These are phyloP conservation scores for Tylopilus orsonianus DNA, from an alignment of 1,284 basidiomycete genomes.

Conservation along the genomic window DNA sequence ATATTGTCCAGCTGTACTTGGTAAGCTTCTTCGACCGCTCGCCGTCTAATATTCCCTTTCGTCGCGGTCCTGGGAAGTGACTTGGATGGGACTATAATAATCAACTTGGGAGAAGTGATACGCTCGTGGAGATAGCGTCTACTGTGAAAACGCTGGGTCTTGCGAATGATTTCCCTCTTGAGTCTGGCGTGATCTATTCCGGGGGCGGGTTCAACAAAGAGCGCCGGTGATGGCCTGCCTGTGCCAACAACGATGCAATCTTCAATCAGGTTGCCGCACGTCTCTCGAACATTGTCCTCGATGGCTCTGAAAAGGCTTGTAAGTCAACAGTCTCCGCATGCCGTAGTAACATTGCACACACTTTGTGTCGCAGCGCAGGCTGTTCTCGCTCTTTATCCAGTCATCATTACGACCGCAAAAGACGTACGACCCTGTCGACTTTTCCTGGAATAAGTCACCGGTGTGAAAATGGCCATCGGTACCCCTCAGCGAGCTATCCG, in stretches of 20 bases:
- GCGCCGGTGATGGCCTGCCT: slow-evolving; percentile 62
- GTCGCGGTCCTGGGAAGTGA: slow-evolving; percentile 64
- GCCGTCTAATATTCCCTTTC: slow-evolving; percentile 68
- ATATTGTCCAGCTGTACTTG: slow-evolving; percentile 51
- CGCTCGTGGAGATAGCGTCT: slow-evolving; percentile 69
- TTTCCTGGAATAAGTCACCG: slow-evolving; percentile 69
- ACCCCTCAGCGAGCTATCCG: slow-evolving; percentile 54
- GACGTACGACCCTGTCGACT: slow-evolving; percentile 51
- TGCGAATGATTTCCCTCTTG: slow-evolving; percentile 63
- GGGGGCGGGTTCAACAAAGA: slow-evolving; percentile 61
- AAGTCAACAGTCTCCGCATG: slow-evolving; percentile 5
- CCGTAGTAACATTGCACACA: slow-evolving; percentile 25
- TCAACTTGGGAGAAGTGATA: slow-evolving; percentile 51
- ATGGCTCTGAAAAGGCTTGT: slow-evolving; percentile 47
- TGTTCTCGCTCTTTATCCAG: slow-evolving; percentile 77
- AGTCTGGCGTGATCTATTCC: slow-evolving; percentile 51
- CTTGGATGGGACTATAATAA: slow-evolving; percentile 54
- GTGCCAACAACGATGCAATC: slow-evolving; percentile 67
- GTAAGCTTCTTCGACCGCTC: slow-evolving; percentile 60
- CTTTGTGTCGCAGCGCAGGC: slow-evolving; percentile 72
- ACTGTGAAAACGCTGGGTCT: slow-evolving; percentile 60
- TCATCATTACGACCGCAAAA: slow-evolving; percentile 72
- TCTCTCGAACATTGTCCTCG: slow-evolving; percentile 62
- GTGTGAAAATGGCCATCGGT: slow-evolving; percentile 70
- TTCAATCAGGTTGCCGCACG: slow-evolving; percentile 53